These are phyloP conservation scores for Capsella bursapastoris DNA, from an alignment of 345 rosid species.

Conservation along the genomic window DNA sequence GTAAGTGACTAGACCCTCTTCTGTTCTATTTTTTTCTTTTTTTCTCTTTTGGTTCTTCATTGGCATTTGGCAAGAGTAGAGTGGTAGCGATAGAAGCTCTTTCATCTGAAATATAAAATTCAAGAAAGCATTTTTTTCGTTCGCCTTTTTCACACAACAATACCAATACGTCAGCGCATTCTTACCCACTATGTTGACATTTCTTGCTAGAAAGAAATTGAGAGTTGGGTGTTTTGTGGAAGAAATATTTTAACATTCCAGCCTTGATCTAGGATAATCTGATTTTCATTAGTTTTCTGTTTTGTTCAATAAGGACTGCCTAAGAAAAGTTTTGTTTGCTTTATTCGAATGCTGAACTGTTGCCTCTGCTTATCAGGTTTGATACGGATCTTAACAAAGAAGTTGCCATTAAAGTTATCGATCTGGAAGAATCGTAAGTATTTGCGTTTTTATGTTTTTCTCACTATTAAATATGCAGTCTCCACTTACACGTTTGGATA, in stretches of 20 bases:
- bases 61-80: conserved; percentile 7
- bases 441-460: neutral
- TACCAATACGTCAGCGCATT: too few species aligned
- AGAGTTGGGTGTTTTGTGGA: conserved; percentile 5
- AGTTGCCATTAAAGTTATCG: conserved; percentile 98
- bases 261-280: conserved; percentile 12
- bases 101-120: neutral
- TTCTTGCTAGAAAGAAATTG: conserved; percentile 6
- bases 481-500: conserved; percentile 9
- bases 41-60: neutral
- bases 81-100: neutral
- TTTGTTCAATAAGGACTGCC: neutral
- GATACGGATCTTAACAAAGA: conserved; percentile 94
- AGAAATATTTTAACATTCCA: neutral
- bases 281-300: neutral
- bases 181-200: neutral
- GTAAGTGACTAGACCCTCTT: neutral
- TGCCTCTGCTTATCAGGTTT: conserved; percentile 68
- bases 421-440: conserved; percentile 99
- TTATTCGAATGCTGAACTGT: conserved; percentile 33
- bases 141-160: too few species aligned
- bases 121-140: too few species aligned
- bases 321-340: conserved; percentile 17
- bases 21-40: neutral
- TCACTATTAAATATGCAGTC: conserved; percentile 7